Conservation (phyloP, 208 protist genomes). For the Leptomonas pyrrhocoris region DNA sequence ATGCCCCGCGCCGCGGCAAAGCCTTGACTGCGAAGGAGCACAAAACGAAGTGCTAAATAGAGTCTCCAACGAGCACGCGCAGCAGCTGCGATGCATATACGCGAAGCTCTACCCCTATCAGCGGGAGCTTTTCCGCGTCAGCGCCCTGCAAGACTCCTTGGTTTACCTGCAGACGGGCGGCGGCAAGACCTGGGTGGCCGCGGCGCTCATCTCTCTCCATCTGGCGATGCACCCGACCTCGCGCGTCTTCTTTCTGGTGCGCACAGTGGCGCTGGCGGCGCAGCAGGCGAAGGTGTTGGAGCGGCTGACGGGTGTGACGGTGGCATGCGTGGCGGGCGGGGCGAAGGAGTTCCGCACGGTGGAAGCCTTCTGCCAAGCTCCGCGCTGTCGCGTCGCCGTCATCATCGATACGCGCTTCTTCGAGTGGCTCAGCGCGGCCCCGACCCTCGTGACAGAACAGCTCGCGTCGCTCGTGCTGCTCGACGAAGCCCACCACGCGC, state of each 20-base stretch:
- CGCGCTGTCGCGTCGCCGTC: slow-evolving; percentile 32
- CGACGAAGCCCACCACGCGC: slow-evolving; percentile 77
- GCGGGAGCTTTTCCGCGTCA: slow-evolving; percentile 48
- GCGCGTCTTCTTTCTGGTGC: slow-evolving; percentile 59
- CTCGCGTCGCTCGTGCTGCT: slow-evolving; percentile 49
- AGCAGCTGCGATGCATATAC: slow-evolving; percentile 5
- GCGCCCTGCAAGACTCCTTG: slow-evolving; percentile 40
- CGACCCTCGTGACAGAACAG: slow-evolving; percentile 7
- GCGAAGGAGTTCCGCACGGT: slow-evolving; percentile 12
- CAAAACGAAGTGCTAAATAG: no score
- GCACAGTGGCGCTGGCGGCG: slow-evolving; percentile 44
- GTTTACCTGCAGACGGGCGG: slow-evolving; percentile 57
- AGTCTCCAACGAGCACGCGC: not conserved
- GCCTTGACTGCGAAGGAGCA: not conserved
- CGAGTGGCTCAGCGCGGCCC: slow-evolving; percentile 26
- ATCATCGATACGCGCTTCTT: slow-evolving; percentile 48
- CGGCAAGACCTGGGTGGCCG: slow-evolving; percentile 76
- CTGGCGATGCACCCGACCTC: slow-evolving; percentile 15
- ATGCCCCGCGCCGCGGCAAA: not conserved
- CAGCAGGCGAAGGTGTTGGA: slow-evolving; percentile 30
- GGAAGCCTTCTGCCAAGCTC: not conserved
- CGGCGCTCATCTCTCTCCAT: slow-evolving; percentile 20
- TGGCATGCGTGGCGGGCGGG: slow-evolving; percentile 23
- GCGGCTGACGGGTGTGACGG: not conserved
- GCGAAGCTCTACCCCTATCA: slow-evolving; percentile 45